Base-by-base conservation (phyloP, 108 stramenopile species). In the Seminavis robusta region DNA sequence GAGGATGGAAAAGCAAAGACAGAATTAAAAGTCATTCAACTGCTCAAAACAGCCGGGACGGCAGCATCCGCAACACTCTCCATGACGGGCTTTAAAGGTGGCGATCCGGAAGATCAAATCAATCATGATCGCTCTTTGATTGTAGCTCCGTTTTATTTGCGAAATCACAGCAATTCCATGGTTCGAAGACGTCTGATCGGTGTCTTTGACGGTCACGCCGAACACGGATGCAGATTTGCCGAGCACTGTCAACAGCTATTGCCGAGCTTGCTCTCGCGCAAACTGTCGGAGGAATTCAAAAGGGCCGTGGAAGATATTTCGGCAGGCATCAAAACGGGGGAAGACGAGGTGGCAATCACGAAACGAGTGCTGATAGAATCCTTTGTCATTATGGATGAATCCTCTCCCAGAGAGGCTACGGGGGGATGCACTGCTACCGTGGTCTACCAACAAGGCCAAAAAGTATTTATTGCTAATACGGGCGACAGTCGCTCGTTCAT, bases 391-490 rank as follows among this genome's bases (percentile, higher is more conserved):
- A 33, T 90, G 40, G 88, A 90, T 63, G 66, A 74, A 27, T 70
- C 70, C 1, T 64, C 74, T 8, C 88, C 88, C 4, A 82, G 74
- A 1, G 71, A 80, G 13, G 52, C 68, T 7, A 81, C 84, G 4
- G 84, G 84, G 6, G 88, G 88, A 11, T 89, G 88, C 53, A 89
- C 88, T 4, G 81, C 84, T 10, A 68, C 63, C 19, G 62, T 86
- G 1, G 61, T 90, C 6, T 60, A 84, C n/a, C 81, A 84, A 60
- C 51, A 81, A 17, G 88, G 65, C 0, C 33, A 51, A 44, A 81
- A 81, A 39, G 54, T 82, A n/a, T 90, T 71, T 29, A 52, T 90
- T 55, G 88, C 88, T 5, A 90, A 90, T 64, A 84, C 88, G 6
- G 88, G 88, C n/a, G 88, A 89, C 47, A 72, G 69, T 45, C 68